Conservation (phyloP, 139 green algal genomes). For the Chlamydomonas asymmetrica region DNA sequence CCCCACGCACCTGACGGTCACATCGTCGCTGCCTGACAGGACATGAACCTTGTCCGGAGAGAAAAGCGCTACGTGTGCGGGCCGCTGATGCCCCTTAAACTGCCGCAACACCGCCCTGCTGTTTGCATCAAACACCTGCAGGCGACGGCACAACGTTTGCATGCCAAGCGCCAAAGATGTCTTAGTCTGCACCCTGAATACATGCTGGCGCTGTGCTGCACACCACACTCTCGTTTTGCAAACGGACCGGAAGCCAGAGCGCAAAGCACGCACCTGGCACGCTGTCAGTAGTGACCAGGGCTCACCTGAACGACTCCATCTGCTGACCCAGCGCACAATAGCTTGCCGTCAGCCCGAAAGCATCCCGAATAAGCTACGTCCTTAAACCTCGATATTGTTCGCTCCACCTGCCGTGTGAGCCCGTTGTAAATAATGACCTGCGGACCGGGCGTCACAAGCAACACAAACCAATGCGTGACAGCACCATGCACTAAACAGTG, state of each 20-base stretch:
- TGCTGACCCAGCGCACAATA: conserved; percentile 87
- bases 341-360: conserved; percentile 79
- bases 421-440: conserved; percentile 81
- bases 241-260: neutral
- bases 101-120: conserved; percentile 83
- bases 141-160: neutral
- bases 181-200: no score
- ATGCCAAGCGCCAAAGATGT: no score
- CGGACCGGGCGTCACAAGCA: neutral
- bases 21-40: conserved; percentile 85
- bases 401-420: conserved; percentile 33
- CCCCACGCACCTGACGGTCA: conserved; percentile 56
- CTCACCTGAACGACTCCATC: conserved; percentile 83
- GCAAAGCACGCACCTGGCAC: neutral
- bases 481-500: no score
- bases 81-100: conserved; percentile 79
- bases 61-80: conserved; percentile 74
- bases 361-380: conserved; percentile 85
- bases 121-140: conserved; percentile 82
- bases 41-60: conserved; percentile 73
- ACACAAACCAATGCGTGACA: no score
- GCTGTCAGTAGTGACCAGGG: neutral
- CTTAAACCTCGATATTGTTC: conserved; percentile 83
- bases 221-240: no score
- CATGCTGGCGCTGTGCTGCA: no score